phyloP scores from a whole-genome alignment of 805 yeast genomes.

The Novakomyces olei region DNA sequence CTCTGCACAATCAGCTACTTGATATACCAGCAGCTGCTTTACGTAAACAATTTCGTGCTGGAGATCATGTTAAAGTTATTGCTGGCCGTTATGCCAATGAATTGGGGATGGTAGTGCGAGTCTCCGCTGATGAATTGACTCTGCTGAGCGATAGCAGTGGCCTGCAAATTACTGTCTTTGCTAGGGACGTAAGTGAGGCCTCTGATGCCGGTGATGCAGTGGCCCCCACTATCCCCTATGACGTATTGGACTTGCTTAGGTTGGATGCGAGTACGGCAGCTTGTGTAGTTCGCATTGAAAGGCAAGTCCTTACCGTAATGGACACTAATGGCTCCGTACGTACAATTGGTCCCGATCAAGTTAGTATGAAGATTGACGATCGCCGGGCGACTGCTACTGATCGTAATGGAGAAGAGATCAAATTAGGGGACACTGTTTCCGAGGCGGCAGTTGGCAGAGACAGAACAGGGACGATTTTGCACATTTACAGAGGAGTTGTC shows the following conservation, averaged over 20 bases:
- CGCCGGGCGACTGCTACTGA: slow-evolving; percentile 74
- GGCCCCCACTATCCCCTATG: slow-evolving; percentile 29
- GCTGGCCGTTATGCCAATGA: slow-evolving; percentile 85
- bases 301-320: slow-evolving; percentile 59
- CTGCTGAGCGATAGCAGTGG: slow-evolving; percentile 73
- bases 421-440: slow-evolving; percentile 80
- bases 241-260: slow-evolving; percentile 74
- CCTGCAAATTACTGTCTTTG: slow-evolving; percentile 76
- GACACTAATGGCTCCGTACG: slow-evolving; percentile 61
- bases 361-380: slow-evolving; percentile 47
- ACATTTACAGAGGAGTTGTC: slow-evolving; percentile 57
- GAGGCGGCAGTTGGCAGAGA: slow-evolving; percentile 67
- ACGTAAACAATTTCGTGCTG: slow-evolving; percentile 67
- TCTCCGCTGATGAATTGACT: slow-evolving; percentile 68
- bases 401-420: slow-evolving; percentile 58
- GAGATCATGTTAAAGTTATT: slow-evolving; percentile 86
- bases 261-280: slow-evolving; percentile 72
- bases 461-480: slow-evolving; percentile 71
- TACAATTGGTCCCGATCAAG: slow-evolving; percentile 56
- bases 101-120: slow-evolving; percentile 77
- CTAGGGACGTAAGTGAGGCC: slow-evolving; percentile 75
- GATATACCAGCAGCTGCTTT: slow-evolving; percentile 67
- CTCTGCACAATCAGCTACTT: slow-evolving; percentile 27
- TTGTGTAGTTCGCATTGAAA: slow-evolving; percentile 72
- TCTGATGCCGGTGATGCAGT: slow-evolving; percentile 47